phyloP scores from a whole-genome alignment of 495 filamentous ascomycete species.

The Neurospora africana region DNA sequence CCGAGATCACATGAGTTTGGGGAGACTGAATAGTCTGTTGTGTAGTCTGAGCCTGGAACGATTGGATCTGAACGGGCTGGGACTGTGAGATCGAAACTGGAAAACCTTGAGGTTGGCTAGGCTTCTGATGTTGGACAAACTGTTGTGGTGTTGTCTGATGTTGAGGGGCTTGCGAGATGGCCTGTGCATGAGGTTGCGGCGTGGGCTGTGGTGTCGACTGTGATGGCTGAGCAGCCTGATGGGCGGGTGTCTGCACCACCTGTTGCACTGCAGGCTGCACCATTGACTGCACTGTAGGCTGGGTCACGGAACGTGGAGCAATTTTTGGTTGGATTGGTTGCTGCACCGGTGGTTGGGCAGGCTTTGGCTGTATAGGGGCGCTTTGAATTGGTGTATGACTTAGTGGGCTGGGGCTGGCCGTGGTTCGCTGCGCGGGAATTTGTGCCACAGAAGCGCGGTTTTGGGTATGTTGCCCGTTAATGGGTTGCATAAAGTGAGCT shows the following conservation, averaged over 20 bases:
- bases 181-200: not conserved
- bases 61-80: not conserved
- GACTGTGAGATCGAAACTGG: not conserved
- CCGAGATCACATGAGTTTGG: not conserved
- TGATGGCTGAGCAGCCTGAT: conserved; percentile 2
- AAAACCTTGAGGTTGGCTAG: not conserved
- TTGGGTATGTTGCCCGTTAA: conserved; percentile 13
- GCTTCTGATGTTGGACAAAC: not conserved
- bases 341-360: conserved; percentile 20
- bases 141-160: not conserved
- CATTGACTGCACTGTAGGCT: not conserved
- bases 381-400: conserved; percentile 12
- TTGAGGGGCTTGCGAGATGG: not conserved
- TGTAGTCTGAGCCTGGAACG: not conserved
- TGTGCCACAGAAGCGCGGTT: conserved; percentile 4
- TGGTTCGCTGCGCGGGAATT: conserved; percentile 2
- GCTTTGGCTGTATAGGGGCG: conserved; percentile 20
- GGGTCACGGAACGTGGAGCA: not conserved
- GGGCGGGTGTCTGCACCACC: not conserved
- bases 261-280: not conserved
- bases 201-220: not conserved
- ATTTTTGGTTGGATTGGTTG: not conserved
- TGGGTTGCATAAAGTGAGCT: conserved; percentile 4
- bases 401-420: conserved; percentile 9
- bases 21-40: conserved; percentile 2